Evolutionary conservation across 441 rosid species (phyloP).

Genomic region (Syzygium malaccense): DNA sequence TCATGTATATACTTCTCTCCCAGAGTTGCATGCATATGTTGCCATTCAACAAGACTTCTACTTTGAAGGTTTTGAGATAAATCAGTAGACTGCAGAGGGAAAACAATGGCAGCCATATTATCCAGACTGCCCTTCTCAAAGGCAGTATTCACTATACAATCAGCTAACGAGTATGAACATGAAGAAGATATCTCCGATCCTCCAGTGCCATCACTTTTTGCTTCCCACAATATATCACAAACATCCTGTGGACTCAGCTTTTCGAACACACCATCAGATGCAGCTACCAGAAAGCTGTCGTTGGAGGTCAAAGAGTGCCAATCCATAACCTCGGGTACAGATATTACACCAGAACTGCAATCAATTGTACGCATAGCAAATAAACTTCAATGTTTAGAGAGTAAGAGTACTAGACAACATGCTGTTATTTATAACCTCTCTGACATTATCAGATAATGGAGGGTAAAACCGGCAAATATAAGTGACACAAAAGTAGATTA

Average conservation of each 20-base stretch:
- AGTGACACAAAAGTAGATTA: slow-evolving; percentile 9
- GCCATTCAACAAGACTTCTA: slow-evolving; percentile 30
- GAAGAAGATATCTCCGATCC: slow-evolving; percentile 45
- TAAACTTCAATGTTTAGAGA: not conserved
- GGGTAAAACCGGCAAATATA: not conserved
- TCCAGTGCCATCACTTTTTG: slow-evolving; percentile 24
- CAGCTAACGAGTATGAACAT: slow-evolving; percentile 71
- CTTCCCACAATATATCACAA: slow-evolving; percentile 77
- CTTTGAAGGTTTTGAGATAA: slow-evolving; percentile 30
- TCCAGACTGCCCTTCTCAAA: slow-evolving; percentile 78
- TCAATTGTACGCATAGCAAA: not conserved
- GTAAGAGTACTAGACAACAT: not conserved
- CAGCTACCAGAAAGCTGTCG: slow-evolving; percentile 85
- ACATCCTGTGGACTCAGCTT: slow-evolving; percentile 70
- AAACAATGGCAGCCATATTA: slow-evolving; percentile 79
- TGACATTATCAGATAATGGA: not conserved
- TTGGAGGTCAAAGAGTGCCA: slow-evolving; percentile 68
- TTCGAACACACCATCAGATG: slow-evolving; percentile 94
- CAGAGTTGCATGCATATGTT: slow-evolving; percentile 22
- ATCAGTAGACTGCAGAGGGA: slow-evolving; percentile 49
- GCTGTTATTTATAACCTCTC: not conserved
- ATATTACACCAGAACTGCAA: slow-evolving; percentile 77
- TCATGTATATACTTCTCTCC: slow-evolving; percentile 28
- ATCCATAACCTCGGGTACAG: slow-evolving; percentile 85
- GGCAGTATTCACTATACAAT: slow-evolving; percentile 73